Evolutionary conservation across 2,329 filamentous ascomycete species (phyloP), one percentile per base, ranked within the genome.

Genomic region (Colletotrichum liriopes): DNA sequence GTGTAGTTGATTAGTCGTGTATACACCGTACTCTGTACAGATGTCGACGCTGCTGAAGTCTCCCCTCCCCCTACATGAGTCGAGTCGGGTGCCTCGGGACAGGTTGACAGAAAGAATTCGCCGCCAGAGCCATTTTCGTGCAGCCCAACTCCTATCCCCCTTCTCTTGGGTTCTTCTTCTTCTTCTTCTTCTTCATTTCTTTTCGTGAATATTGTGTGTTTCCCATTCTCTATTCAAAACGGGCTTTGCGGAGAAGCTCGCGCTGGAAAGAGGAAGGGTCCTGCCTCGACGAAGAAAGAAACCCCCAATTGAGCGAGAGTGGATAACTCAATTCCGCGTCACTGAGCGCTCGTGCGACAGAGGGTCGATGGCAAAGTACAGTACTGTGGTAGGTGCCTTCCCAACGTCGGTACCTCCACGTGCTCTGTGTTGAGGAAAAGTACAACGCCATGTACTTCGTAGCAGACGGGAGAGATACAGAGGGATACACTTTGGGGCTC

Each of bases 271-370:
- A 7, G 20, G 32, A 56, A 49, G 43, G 58, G 20, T 16, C 20
- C 18, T 45, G 41, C 29, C 18, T 45, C 7, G 18, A 35, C 29
- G 12, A 32, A n/a, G 41, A 18, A 49, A 35, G 5, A 32, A 47
- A n/a, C 29, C 43, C 41, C 41, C 12, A 23, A 23, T 43, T 61
- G 6, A 18, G 2, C 14, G 26, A 5, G 23, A 20, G 14, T 49
- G 32, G 59, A 61, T 49, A 16, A 26, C 47, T n/a, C 45, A 60
- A 32, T 60, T 47, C 55, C n/a, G 41, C n/a, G 35, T 58, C 45
- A 43, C 41, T 43, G 16, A 14, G 55, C 55, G 37, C 32, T 6
- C n/a, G 55, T n/a, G 39, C 11, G 43, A n/a, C 41, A 11, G 26
- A 23, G 29, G 52, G 52, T 56, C 52, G 14, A 43, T 12, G 14